Evolutionary conservation across 176 grass and related monocot species (phyloP).

Genomic region (Ampelocalamus luodianensis): DNA sequence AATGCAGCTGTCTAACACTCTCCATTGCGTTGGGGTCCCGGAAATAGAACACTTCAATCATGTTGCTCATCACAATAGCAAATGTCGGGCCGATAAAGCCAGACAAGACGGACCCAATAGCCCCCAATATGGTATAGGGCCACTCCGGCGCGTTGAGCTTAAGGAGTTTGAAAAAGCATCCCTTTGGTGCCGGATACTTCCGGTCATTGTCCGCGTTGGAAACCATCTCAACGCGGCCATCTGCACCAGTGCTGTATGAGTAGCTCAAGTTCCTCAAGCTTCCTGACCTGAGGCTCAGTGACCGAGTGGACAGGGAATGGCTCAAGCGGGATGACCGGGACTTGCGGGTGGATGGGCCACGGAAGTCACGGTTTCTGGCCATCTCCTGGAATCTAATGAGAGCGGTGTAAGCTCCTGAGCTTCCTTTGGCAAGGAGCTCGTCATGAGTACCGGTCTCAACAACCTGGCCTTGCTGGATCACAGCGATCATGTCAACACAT

Average conservation of each 20-base stretch:
- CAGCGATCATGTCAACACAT: constrained; percentile 67
- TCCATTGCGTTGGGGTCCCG: constrained; percentile 69
- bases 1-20: no score
- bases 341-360: constrained; percentile 56
- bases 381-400: constrained; percentile 85
- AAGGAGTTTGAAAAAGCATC: constrained; percentile 77
- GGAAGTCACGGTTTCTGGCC: constrained; percentile 65
- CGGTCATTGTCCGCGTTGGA: constrained; percentile 74
- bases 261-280: constrained; percentile 84
- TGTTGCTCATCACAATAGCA: constrained; percentile 84
- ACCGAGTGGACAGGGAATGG: constrained; percentile 74
- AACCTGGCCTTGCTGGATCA: constrained; percentile 84
- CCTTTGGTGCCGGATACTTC: constrained; percentile 65
- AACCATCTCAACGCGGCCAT: constrained; percentile 83
- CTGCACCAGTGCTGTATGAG: constrained; percentile 73
- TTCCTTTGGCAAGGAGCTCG: constrained; percentile 71
- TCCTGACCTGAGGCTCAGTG: constrained; percentile 74
- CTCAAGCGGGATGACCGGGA: constrained; percentile 69
- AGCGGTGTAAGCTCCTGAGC: constrained; percentile 60
- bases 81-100: constrained; percentile 81
- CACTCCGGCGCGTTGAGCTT: constrained; percentile 82
- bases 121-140: constrained; percentile 73
- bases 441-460: constrained; percentile 81
- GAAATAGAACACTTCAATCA: constrained; percentile 88
- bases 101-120: constrained; percentile 69